phyloP scores from a whole-genome alignment of 192 early-diverging fungal species.

The Polychytrium aggregatum region DNA sequence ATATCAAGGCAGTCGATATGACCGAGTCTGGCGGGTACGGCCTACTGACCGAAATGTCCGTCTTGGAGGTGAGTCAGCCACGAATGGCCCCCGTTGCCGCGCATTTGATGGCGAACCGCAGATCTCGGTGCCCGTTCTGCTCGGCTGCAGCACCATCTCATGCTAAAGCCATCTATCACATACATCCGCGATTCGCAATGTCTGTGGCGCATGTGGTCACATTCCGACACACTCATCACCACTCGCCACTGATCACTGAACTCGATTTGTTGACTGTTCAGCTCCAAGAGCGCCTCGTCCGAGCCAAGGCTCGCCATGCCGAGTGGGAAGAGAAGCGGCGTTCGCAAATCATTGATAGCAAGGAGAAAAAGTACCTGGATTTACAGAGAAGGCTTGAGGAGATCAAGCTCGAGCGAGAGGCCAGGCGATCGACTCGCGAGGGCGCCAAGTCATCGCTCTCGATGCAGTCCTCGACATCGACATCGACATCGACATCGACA shows the following conservation, averaged over 20 bases:
- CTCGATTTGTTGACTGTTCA: too few relatives aligned
- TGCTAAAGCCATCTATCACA: too few relatives aligned
- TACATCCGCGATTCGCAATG: too few relatives aligned
- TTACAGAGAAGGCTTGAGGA: constrained; percentile 27
- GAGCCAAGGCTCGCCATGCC: constrained; percentile 10
- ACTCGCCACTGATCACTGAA: too few relatives aligned
- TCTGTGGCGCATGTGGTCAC: too few relatives aligned
- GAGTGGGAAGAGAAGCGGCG: constrained; percentile 20
- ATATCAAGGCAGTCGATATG: constrained; percentile 29
- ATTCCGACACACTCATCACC: too few relatives aligned
- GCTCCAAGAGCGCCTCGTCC: constrained; percentile 38
- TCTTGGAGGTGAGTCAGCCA: constrained; percentile 25
- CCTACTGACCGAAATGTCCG: constrained; percentile 42
- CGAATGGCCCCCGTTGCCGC: too few relatives aligned
- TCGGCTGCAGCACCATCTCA: too few relatives aligned
- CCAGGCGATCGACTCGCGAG: constrained; percentile 11
- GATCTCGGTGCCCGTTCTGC: too few relatives aligned
- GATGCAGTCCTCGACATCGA: too few relatives aligned
- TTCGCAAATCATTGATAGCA: constrained; percentile 21
- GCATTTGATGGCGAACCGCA: too few relatives aligned
- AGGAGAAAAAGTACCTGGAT: constrained; percentile 8
- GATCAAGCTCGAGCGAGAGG: constrained; percentile 25
- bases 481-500: too few relatives aligned
- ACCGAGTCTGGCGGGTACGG: constrained; percentile 34
- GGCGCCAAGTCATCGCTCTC: not conserved